A percentile compares a stretch with the other conserved stretches of the same genome.
Conservation (phyloP, 129 eudicot genomes). For the Solidago caesia region DNA sequence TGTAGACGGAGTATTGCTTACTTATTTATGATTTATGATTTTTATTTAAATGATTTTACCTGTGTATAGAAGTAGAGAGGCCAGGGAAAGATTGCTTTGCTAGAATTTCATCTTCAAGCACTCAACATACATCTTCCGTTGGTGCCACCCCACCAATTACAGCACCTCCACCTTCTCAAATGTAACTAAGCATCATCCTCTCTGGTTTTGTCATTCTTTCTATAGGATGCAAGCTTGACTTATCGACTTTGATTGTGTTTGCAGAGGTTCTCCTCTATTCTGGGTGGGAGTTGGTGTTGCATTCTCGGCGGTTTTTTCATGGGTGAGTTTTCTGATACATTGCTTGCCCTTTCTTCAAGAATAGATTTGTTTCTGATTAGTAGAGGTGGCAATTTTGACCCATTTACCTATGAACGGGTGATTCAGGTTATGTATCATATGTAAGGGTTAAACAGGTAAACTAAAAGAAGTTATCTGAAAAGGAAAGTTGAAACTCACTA, state of each 20-base stretch:
- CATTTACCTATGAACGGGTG: background rate
- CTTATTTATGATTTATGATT: background rate
- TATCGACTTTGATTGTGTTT: slow-evolving; percentile 29
- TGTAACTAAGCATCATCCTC: slow-evolving; percentile 42
- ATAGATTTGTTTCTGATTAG: background rate
- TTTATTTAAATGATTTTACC: slow-evolving; percentile 6
- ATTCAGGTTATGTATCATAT: slow-evolving; percentile 4
- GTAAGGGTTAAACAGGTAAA: background rate
- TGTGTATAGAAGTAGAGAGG: slow-evolving; percentile 40
- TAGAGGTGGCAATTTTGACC: slow-evolving; percentile 3
- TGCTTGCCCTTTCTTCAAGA: slow-evolving; percentile 17
- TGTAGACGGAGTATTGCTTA: background rate
- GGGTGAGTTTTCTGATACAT: slow-evolving; percentile 47
- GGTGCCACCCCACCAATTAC: slow-evolving; percentile 63
- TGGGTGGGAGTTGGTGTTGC: slow-evolving; percentile 99
- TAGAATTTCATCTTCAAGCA: slow-evolving; percentile 54
- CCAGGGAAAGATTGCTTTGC: slow-evolving; percentile 56
- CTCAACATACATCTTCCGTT: slow-evolving; percentile 71
- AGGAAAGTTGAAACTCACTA: background rate
- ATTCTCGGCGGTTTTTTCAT: slow-evolving; percentile 77
- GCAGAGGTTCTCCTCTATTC: slow-evolving; percentile 86
- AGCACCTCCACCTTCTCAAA: slow-evolving; percentile 81
- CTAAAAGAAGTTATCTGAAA: background rate
- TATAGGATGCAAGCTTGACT: slow-evolving; percentile 15
- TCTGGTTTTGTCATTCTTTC: background rate